Percentiles rank a stretch among this genome's conserved stretches.
Evolutionary conservation across 768 basidiomycete genomes (phyloP).

Genomic region (Rhizopogon vesiculosus): DNA sequence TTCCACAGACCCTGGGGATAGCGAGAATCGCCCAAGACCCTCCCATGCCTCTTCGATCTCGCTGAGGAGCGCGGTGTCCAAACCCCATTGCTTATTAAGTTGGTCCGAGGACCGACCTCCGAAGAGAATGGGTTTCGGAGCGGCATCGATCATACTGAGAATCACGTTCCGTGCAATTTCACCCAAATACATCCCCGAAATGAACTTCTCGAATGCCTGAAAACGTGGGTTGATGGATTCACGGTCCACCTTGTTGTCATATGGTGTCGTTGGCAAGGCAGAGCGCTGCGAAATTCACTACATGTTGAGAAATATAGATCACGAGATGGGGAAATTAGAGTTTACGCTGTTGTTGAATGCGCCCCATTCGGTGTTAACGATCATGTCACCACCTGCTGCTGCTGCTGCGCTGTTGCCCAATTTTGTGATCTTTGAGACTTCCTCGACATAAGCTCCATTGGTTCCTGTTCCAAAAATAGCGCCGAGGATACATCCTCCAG

Average conservation of each 20-base stretch:
- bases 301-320: constrained; percentile 2
- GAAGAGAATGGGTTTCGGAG: constrained; percentile 72
- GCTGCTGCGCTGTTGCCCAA: constrained; percentile 60
- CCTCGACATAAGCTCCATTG: constrained; percentile 96
- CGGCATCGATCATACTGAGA: constrained; percentile 73
- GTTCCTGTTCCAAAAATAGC: constrained; percentile 98
- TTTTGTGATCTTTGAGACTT: constrained; percentile 80
- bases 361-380: constrained; percentile 98
- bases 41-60: constrained; percentile 77
- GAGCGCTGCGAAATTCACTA: constrained; percentile 46
- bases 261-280: constrained; percentile 82
- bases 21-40: constrained; percentile 30
- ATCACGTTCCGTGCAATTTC: constrained; percentile 88
- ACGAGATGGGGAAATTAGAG: constrained; percentile 17
- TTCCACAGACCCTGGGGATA: constrained; percentile 3
- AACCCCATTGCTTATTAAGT: constrained; percentile 88
- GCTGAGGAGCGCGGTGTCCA: constrained; percentile 93
- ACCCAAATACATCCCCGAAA: constrained; percentile 98
- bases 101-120: constrained; percentile 64
- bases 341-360: constrained; percentile 89
- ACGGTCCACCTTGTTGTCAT: constrained; percentile 89
- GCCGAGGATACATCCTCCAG: constrained; percentile 83
- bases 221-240: constrained; percentile 89
- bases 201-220: constrained; percentile 97
- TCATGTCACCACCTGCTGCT: constrained; percentile 72